Conservation (phyloP, 306 rosid species). For the Cicer yamashitae region DNA sequence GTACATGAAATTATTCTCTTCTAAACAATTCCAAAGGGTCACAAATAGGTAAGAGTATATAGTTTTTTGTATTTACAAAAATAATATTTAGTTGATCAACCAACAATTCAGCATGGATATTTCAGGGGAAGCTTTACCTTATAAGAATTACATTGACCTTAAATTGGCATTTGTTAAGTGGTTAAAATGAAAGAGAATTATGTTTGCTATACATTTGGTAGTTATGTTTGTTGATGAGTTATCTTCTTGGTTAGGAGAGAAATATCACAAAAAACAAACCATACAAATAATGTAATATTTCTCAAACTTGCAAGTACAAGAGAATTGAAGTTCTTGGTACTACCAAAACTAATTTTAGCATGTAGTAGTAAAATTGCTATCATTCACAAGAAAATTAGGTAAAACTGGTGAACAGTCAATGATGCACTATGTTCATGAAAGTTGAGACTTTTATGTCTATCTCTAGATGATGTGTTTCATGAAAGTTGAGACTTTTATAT, state of each 20-base stretch:
- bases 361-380: slow-evolving; percentile 31
- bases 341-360: slow-evolving; percentile 50
- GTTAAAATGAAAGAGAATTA: slow-evolving; percentile 48
- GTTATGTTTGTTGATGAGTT: slow-evolving; percentile 62
- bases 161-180: slow-evolving; percentile 51
- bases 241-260: slow-evolving; percentile 59
- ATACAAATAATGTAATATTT: slow-evolving; percentile 11
- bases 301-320: slow-evolving; percentile 44
- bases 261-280: slow-evolving; percentile 52
- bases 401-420: slow-evolving; percentile 73
- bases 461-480: neutral
- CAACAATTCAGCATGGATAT: slow-evolving; percentile 14
- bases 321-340: slow-evolving; percentile 54
- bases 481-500: slow-evolving; percentile 38
- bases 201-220: slow-evolving; percentile 42
- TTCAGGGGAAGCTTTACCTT: slow-evolving; percentile 45
- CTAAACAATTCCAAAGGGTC: slow-evolving; percentile 27
- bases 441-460: slow-evolving; percentile 43
- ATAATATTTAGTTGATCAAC: slow-evolving; percentile 45
- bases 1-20: slow-evolving; percentile 34
- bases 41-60: neutral
- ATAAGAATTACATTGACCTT: slow-evolving; percentile 45
- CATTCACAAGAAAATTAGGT: slow-evolving; percentile 60
- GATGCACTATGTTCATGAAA: slow-evolving; percentile 46
- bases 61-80: no score